A percentile compares a stretch with the other conserved stretches of the same genome.
phyloP scores from a whole-genome alignment of 2,329 filamentous ascomycete genomes.

The Sodiomyces alkalinus region DNA sequence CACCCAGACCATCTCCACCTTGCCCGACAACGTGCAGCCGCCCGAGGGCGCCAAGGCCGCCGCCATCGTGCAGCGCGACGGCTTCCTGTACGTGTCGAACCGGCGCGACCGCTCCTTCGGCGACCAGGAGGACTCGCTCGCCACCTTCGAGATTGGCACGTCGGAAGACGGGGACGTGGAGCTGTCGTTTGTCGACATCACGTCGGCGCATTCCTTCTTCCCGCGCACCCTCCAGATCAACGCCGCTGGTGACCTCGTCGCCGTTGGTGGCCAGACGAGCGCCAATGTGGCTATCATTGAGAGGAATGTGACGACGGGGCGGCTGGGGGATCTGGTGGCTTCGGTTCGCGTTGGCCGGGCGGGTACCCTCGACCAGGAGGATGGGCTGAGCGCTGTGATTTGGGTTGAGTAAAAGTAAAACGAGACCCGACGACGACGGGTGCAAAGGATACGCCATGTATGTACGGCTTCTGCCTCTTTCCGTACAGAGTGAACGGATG shows the following conservation, averaged over 20 bases:
- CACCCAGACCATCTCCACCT: constrained; percentile 30
- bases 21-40: constrained; percentile 23
- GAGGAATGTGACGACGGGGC: constrained; percentile 38
- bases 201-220: constrained; percentile 40
- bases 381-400: constrained; percentile 30
- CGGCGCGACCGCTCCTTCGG: constrained; percentile 43
- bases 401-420: constrained; percentile 30
- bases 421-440: no score
- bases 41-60: constrained; percentile 34
- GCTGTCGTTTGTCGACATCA: constrained; percentile 35
- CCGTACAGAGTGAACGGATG: no score
- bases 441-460: no score
- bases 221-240: constrained; percentile 51
- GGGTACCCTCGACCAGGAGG: constrained; percentile 25
- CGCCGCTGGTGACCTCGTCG: constrained; percentile 40
- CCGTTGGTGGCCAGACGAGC: constrained; percentile 46
- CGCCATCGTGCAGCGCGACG: constrained; percentile 36
- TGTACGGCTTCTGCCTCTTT: no score
- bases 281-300: constrained; percentile 41
- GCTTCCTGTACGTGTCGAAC: constrained; percentile 46
- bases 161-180: constrained; percentile 12
- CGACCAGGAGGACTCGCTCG: constrained; percentile 37
- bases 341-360: constrained; percentile 22
- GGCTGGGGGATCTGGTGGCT: constrained; percentile 32
- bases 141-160: constrained; percentile 28